Evolutionary conservation across 495 filamentous ascomycete genomes (phyloP), one percentile per base, ranked within the genome.

Genomic region (Jackrogersella multiformis): DNA sequence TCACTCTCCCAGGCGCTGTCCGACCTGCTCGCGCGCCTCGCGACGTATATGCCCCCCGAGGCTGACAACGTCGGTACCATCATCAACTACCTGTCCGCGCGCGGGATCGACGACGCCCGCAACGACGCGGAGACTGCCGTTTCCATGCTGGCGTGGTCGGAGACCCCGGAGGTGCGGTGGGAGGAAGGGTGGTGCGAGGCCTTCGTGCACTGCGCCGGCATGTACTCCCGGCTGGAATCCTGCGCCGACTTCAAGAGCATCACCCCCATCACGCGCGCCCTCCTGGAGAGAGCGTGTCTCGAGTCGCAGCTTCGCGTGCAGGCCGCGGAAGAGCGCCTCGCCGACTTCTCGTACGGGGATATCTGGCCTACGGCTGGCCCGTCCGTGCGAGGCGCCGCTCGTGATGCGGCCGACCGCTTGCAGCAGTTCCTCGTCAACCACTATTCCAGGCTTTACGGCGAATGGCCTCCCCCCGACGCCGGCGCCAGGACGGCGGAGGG

Each of bases 161-260:
- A 92, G 65, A 78, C 74, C 10, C 76, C 80, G 7, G 81, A 76
- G n/a, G 84, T 90, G 3, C 82, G 83, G 16, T 88, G 88, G 81
- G 82, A 86, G 21, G 83, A 87, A 59, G 86, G 88, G 15, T 92
- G 88, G 83, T 80, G 83, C 2, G 89, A 92, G 72, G 81, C 86
- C 15, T 92, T 89, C 70, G 80, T 86, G 9, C 89, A 92, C 59
- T 86, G 84, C 63, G 86, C 84, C 12, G 89, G 89, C 10, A 86
- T 90, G 87, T 82, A 86, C 60, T 76, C 82, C 21, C 80, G 78
- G 4, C 69, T 89, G 18, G 83, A 88, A 65, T 71, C 76, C 0
- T 79, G 80, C 34, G 78, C 80, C 2, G 88, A 90, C 66, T 90
- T 84, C 76, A 79, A 78, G 36, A 75, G 79, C 56, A 73, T 91